Evolutionary conservation across 164 flowering plant species (phyloP), one percentile per base, ranked within the genome.

Genomic region (Annona squamosa): DNA sequence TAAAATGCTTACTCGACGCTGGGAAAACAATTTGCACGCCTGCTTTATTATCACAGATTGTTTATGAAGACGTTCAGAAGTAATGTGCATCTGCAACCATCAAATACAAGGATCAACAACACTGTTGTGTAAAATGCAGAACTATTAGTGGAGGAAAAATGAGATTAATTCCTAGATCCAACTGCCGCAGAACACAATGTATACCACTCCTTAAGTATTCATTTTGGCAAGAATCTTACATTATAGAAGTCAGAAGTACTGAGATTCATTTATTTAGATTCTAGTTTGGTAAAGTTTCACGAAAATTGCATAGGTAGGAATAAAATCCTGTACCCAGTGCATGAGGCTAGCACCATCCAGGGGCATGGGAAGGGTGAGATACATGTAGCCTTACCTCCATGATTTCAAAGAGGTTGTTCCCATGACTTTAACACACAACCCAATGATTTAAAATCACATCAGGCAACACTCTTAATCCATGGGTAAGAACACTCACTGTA

Each of bases 11-110:
- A 92, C 98, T 84, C 88, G 86, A 2, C 97, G 95, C 79, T 86
- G 99, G 9, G 98, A 97, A 70, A 93, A 96, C 76, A 96, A 79
- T 84, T 89, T 93, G 88, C 97, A 93, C 67, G 93, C 88, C 81
- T 92, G 98, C 76, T 91, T 96, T 67, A 93, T 79, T 66, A 93
- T 85, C 48, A 96, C 86, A 4, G 98, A 88, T 76, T 93, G 99
- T 70, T 87, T 96, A 82, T 91, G 97, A 69, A 96, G 89, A 63
- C 89, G 90, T 73, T 96, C 98, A 56, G 97, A 87, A 65, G 91
- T 87, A 72, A 91, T 86, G 68, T 94, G 92, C 90, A 96, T 86
- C 99, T 96, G 88, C 82, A 82, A 52, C 61, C 46, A 78, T 45
- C 74, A 70, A 77, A 71, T 41, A 71, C 4, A 62, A 72, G 12